These are phyloP conservation scores for Auricularia sp. DNA, from an alignment of 768 basidiomycete genomes.

Conservation along the genomic window DNA sequence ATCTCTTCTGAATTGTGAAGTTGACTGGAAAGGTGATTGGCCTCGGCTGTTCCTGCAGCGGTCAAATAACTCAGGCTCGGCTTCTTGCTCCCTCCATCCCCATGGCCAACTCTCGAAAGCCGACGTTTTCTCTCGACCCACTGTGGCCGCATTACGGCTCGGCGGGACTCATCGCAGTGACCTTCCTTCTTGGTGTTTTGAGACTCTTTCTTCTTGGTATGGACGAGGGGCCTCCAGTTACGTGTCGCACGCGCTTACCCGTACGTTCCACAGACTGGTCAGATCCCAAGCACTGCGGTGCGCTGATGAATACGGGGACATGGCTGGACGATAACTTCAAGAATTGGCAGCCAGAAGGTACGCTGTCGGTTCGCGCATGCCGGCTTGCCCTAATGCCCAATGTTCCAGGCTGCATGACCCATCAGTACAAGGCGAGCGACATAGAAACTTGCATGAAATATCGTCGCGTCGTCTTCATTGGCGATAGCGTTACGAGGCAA, in stretches of 20 bases:
- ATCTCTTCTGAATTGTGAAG: no score
- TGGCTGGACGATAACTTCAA: slow-evolving; percentile 62
- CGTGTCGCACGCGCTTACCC: background rate
- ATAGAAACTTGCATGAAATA: slow-evolving; percentile 45
- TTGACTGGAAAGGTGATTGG: no score
- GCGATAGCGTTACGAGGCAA: slow-evolving; percentile 74
- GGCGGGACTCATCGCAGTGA: slow-evolving; percentile 28
- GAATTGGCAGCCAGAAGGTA: slow-evolving; percentile 87
- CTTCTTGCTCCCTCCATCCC: background rate
- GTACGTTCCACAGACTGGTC: slow-evolving; percentile 42
- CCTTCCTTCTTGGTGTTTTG: slow-evolving; percentile 34
- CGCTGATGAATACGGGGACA: slow-evolving; percentile 59
- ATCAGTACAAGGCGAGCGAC: slow-evolving; percentile 50
- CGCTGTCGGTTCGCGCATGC: slow-evolving; percentile 13
- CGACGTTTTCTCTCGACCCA: slow-evolving; percentile 28
- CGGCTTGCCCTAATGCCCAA: slow-evolving; percentile 5
- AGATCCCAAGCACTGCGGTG: slow-evolving; percentile 65
- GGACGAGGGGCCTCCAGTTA: slow-evolving; percentile 11
- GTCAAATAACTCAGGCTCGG: background rate
- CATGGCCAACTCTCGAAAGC: slow-evolving; percentile 21
- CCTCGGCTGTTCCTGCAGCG: no score
- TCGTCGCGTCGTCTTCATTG: slow-evolving; percentile 62
- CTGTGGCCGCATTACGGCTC: slow-evolving; percentile 45
- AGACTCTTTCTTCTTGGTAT: slow-evolving; percentile 37
- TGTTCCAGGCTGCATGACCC: slow-evolving; percentile 66